Conservation (phyloP, 2,329 filamentous ascomycete genomes). For the Xylariomycetidae sp. region DNA sequence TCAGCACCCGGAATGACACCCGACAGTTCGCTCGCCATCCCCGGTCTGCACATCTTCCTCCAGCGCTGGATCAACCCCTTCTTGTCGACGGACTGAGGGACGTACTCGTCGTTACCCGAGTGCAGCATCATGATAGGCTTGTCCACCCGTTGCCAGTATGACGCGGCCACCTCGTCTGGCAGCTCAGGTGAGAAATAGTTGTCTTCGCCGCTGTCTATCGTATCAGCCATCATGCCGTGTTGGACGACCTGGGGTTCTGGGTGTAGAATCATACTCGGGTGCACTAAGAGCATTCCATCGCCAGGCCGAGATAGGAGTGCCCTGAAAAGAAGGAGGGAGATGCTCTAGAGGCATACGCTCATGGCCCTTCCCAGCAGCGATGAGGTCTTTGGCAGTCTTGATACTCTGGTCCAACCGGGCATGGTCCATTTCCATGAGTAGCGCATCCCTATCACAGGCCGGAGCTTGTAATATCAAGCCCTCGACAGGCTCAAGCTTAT, state of each 20-base stretch:
- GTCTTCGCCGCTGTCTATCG: constrained; percentile 57
- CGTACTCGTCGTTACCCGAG: constrained; percentile 60
- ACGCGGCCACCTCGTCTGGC: constrained; percentile 42
- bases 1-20: constrained; percentile 46
- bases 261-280: constrained; percentile 38
- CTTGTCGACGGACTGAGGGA: constrained; percentile 54
- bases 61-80: constrained; percentile 51
- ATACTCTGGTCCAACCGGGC: constrained; percentile 39
- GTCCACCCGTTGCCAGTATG: constrained; percentile 60
- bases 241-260: neutral
- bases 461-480: constrained; percentile 76
- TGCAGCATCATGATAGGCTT: constrained; percentile 59
- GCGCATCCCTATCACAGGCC: constrained; percentile 68
- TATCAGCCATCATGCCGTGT: neutral
- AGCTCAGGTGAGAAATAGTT: constrained; percentile 85
- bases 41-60: constrained; percentile 36
- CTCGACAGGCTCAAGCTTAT: constrained; percentile 50
- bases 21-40: constrained; percentile 43
- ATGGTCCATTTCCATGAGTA: constrained; percentile 39
- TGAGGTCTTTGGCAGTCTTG: constrained; percentile 46
- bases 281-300: constrained; percentile 45
- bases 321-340: constrained; percentile 32
- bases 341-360: constrained; percentile 48
- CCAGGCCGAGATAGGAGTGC: constrained; percentile 45
- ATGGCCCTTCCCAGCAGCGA: constrained; percentile 45